A percentile compares a stretch with the other conserved stretches of the same genome.
These are phyloP conservation scores for Lentinula sp. DNA, from an alignment of 768 basidiomycete species.

Conservation along the genomic window DNA sequence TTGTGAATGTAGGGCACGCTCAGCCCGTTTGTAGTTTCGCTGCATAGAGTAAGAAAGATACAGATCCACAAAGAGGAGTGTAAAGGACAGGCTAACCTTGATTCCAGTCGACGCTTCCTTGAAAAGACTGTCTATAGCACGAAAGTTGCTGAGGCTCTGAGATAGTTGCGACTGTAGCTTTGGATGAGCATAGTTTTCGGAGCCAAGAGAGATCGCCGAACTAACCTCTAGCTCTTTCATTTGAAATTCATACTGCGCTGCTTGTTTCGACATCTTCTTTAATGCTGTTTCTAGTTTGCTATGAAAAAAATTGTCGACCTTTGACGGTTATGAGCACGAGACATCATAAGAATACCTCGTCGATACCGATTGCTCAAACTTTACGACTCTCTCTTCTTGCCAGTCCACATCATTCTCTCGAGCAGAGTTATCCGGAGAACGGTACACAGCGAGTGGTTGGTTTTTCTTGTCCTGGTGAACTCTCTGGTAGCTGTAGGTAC, in stretches of 20 bases:
- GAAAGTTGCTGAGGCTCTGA: constrained; percentile 68
- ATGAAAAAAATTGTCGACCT: neutral
- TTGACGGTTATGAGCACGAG: neutral
- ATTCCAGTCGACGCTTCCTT: constrained; percentile 58
- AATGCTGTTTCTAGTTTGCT: constrained; percentile 43
- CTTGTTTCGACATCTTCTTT: constrained; percentile 40
- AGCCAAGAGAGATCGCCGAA: neutral
- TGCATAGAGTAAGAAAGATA: constrained; percentile 18
- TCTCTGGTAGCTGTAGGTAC: neutral
- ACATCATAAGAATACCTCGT: neutral
- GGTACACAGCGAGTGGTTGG: neutral
- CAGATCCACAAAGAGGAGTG: neutral
- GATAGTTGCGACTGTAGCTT: constrained; percentile 50
- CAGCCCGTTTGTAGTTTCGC: constrained; percentile 55
- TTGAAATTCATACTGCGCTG: constrained; percentile 43
- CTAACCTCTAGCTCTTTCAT: constrained; percentile 60
- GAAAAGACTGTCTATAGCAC: constrained; percentile 64
- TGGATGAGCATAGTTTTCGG: constrained; percentile 1
- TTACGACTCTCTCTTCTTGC: neutral
- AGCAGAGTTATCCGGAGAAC: neutral
- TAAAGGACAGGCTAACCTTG: constrained; percentile 33
- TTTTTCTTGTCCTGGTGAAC: neutral
- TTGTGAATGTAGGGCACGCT: constrained; percentile 50
- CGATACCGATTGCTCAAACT: neutral
- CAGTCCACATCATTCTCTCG: neutral